Evolutionary conservation across 768 basidiomycete species (phyloP).

Genomic region (Tulasnella sp.): DNA sequence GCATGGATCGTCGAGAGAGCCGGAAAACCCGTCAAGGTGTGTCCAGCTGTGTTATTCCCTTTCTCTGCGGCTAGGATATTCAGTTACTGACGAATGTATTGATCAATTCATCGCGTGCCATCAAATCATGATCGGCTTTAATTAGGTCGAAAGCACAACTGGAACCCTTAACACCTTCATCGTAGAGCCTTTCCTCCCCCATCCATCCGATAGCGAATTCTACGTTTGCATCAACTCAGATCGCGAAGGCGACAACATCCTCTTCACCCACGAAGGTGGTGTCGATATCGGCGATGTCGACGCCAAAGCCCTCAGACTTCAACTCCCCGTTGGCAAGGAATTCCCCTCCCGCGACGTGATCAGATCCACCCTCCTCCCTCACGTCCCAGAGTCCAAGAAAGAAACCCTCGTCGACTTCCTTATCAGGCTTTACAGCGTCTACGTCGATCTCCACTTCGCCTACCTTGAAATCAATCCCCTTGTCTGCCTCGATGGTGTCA

Average conservation of each 20-base stretch:
- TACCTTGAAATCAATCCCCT: conserved; percentile 99
- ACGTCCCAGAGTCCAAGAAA: conserved; percentile 67
- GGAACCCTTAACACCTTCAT: conserved; percentile 97
- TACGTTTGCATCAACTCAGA: conserved; percentile 97
- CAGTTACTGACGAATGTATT: too few relatives aligned
- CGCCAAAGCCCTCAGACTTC: conserved; percentile 84
- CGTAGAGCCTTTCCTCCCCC: conserved; percentile 97
- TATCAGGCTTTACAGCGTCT: conserved; percentile 88
- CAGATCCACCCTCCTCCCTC: conserved; percentile 58
- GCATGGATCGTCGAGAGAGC: conserved; percentile 79
- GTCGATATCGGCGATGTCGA: conserved; percentile 98
- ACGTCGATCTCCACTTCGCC: conserved; percentile 97
- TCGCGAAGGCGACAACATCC: conserved; percentile 88
- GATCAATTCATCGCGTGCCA: conserved; percentile 14
- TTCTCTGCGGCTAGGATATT: conserved; percentile 14
- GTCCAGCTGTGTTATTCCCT: conserved; percentile 23
- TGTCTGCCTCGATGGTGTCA: conserved; percentile 75
- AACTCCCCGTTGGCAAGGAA: conserved; percentile 56
- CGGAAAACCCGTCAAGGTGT: conserved; percentile 82
- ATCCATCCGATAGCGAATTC: conserved; percentile 86
- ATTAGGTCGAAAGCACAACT: conserved; percentile 81
- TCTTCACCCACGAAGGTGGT: conserved; percentile 98
- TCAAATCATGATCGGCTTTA: conserved; percentile 9
- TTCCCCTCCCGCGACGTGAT: conserved; percentile 80
- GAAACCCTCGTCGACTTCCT: conserved; percentile 92